Percentiles rank a stretch among this genome's conserved stretches.
Evolutionary conservation across 371 early-diverging fungal species (phyloP).

Genomic region (Cokeromyces recurvatus): DNA sequence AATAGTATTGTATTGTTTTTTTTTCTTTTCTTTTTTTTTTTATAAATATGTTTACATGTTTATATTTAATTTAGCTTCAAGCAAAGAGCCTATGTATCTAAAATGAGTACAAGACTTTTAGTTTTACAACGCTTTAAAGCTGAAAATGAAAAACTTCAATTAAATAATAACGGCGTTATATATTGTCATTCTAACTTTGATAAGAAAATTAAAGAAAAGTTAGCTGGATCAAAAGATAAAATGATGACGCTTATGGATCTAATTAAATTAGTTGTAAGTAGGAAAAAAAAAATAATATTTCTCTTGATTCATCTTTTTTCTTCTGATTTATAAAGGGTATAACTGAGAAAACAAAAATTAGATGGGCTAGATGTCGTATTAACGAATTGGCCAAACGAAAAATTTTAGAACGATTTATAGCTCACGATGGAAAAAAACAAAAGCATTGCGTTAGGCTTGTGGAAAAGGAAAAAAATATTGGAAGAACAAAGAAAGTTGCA

Average conservation of each 20-base stretch:
- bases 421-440: constrained; percentile 6
- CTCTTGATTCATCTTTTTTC: not conserved
- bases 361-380: constrained; percentile 9
- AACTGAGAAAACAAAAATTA: not conserved
- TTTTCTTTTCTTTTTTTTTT: too few species aligned
- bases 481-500: not conserved
- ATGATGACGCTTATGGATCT: constrained; percentile 5
- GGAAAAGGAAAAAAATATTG: not conserved
- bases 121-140: constrained; percentile 5
- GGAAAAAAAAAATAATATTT: too few species aligned
- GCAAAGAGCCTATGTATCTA: constrained; percentile 1
- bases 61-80: constrained; percentile 13
- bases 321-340: not conserved
- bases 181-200: too few species aligned
- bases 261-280: not conserved
- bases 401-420: constrained; percentile 9
- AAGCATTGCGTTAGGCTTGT: not conserved
- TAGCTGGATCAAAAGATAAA: not conserved
- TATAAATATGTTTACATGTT: too few species aligned
- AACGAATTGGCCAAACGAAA: constrained; percentile 5
- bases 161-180: too few species aligned
- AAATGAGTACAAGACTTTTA: constrained; percentile 1
- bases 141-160: too few species aligned
- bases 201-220: not conserved
- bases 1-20: too few species aligned